Conservation (phyloP, 495 filamentous ascomycete genomes). For the Oidiodendron maius region DNA sequence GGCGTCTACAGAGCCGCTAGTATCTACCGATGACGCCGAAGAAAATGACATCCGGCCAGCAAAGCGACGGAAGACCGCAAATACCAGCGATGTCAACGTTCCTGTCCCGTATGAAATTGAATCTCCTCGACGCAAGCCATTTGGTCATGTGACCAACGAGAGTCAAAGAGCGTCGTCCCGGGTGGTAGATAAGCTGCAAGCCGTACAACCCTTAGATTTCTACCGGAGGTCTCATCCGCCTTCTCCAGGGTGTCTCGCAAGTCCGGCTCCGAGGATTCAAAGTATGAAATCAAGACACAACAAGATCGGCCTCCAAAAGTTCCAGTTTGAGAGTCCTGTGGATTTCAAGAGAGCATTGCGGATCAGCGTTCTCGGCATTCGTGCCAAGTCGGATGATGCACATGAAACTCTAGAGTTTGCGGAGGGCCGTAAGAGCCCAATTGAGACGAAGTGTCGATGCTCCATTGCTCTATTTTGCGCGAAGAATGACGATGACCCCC, state of each 20-base stretch:
- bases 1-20: background rate
- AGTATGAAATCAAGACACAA: background rate
- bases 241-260: background rate
- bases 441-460: background rate
- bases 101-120: background rate
- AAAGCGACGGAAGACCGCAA: constrained; percentile 13
- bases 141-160: constrained; percentile 16
- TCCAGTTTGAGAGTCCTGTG: constrained; percentile 23
- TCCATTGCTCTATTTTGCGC: constrained; percentile 6
- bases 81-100: background rate
- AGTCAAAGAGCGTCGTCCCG: background rate
- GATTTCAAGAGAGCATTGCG: constrained; percentile 34
- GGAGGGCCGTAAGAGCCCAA: background rate
- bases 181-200: background rate
- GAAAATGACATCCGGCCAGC: constrained; percentile 13
- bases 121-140: constrained; percentile 1
- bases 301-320: constrained; percentile 14
- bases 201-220: constrained; percentile 11
- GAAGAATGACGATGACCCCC: constrained; percentile 12
- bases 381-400: background rate
- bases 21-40: constrained; percentile 8
- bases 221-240: constrained; percentile 6
- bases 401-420: background rate
- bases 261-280: background rate
- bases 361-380: constrained; percentile 42